Evolutionary conservation across 176 grass and related monocot genomes (phyloP), one percentile per base, ranked within the genome.

Genomic region (Bromus sterilis): DNA sequence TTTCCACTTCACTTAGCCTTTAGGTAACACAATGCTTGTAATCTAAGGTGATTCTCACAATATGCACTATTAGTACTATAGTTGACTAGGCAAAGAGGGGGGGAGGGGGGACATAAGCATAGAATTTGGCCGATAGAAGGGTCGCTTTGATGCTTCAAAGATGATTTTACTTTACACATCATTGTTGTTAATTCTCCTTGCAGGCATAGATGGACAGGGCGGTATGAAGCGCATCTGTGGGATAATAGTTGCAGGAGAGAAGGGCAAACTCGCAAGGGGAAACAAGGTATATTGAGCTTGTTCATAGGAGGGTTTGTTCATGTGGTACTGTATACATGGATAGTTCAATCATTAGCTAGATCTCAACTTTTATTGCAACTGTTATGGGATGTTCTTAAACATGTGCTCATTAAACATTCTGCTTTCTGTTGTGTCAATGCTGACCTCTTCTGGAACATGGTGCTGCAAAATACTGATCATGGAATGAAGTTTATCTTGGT

Each of bases 161-260:
- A 30, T 73, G 14, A 49, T 73, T 21, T 73, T 73, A 49, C 69
- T 73, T 73, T 73, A 20, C 15, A 6, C 15, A 26, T 42, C 31
- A 48, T 49, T 31, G 42, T 49, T 32, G 44, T 49, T 21, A 31
- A 73, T 73, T 73, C 4, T 1, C 41, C 42, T 4, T 21, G 9
- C 42, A 73, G 91, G 53, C 91, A 94, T 80, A 88, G 88, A 82
- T 94, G 91, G 91, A 94, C 91, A 41, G 88, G 91, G 14, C 81
- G 88, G 6, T 94, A 94, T 57, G 91, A 94, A 55, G 91, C 91
- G 24, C 91, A 94, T 74, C 86, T 94, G 6, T 94, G 91, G 91
- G 91, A 94, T 32, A 94, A 90, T 76, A 94, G 88, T 43, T 94
- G 88, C 78, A 94, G 79, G 79, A 90, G 86, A 68, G 91, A 94